Base-by-base conservation (phyloP, 2,329 filamentous ascomycete species). In the Alternaria brassicicola region DNA sequence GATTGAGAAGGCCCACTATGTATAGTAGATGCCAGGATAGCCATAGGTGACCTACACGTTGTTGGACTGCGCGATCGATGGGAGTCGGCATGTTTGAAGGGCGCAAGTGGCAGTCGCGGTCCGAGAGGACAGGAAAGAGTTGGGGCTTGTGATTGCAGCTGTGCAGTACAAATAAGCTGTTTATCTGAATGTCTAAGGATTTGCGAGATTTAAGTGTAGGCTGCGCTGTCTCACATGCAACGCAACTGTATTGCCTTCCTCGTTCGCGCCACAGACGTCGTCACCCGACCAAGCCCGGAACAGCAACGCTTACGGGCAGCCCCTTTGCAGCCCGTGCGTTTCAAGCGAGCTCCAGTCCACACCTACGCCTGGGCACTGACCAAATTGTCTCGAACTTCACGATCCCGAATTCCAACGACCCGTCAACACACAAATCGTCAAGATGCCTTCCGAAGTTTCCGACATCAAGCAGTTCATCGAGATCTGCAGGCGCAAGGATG, bases 381-480 rank as follows among this genome's bases (percentile, higher is more conserved):
- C 17, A 38, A 19, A 38, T 38, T 38, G 41, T 36, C 45, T 46
- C 47, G 53, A 66, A 62, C 55, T 68, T 60, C 61, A 66, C 68
- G 70, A 70, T 64, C 64, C 64, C 58, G 59, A 62, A 53, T 48
- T 56, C 48, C 54, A 57, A 65, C 62, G 55, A 62, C 60, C 63
- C 59, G 62, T 62, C 65, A 67, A 63, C 66, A 78, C 71, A 81
- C 60, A 53, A 39, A 45, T 85, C 83, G 84, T 83, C 91, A 96
- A 85, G 83, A 99, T 99, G 95, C 94, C 95, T 89, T 87, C 88
- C 80, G 93, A 98, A 91, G 90, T 97, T 83, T 91, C 89, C 81
- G 95, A 98, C 82, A 98, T 98, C 88, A 98, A 99, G 81, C 82
- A 97, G 88, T 99, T 99, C 92, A 96, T 99, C 83, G 95, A 98